Evolutionary conservation across 2,329 filamentous ascomycete genomes (phyloP), one percentile per base, ranked within the genome.

Genomic region (Aspergillus amoenus): DNA sequence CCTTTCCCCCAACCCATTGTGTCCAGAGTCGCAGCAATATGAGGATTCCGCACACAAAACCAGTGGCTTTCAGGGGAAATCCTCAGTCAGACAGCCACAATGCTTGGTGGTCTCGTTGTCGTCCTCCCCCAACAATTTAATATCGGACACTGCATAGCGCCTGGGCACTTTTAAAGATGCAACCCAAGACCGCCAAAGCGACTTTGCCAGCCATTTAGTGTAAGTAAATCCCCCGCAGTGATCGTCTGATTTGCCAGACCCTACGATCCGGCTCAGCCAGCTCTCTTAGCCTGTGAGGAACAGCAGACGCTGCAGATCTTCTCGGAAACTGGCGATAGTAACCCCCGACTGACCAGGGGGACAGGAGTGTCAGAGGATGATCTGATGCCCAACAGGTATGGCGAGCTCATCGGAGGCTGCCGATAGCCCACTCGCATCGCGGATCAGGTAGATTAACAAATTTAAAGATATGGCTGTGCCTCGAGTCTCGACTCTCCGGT

Each of bases 171-270:
- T 11, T 17, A 55, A 43, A 13, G 41, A 58, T 58, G 56, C 54
- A 54, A 59, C 57, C 57, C 50, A 59, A 57, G 53, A 57, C 43
- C 50, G 57, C 54, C 54, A 46, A 57, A 57, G 53, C 54, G 27
- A 18, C 47, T 42, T 15, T 7, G 40, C 8, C 40, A 9, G n/a
- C 9, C 17, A 18, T 27, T 24, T 52, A 51, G 54, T 24, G 11
- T 3, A 2, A 30, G 18, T 34, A 12, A 39, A 34, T 51, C 47
- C 46, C 46, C 47, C 47, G 15, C 41, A 48, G 32, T 46, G 17
- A 34, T 39, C 17, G 37, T 43, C 24, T 55, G 52, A 55, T 55
- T 48, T 40, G 32, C n/a, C 5, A 18, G 39, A 21, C 6, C 15
- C 13, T 4, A 8, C 27, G 43, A 45, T 45, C 30, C n/a, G 30